Evolutionary conservation across 805 yeast genomes (phyloP).

Genomic region (Sporopachydermia lactativora): DNA sequence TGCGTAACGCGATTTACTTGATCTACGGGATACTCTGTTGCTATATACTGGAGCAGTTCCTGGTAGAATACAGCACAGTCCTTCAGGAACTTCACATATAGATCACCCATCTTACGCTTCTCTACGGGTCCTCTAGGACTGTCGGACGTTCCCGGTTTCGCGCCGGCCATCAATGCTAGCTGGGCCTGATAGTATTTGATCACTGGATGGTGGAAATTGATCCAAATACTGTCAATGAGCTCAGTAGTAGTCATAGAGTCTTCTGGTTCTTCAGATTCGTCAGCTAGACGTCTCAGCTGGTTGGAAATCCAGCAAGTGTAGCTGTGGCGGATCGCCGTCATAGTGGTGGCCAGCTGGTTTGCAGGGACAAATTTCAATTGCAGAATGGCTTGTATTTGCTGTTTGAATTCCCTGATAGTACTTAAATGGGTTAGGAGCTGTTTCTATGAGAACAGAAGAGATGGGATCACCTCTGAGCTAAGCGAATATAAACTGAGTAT

Average conservation of each 20-base stretch:
- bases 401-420: neutral
- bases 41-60: constrained; percentile 25
- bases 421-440: neutral
- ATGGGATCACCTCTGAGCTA: too few species aligned
- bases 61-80: constrained; percentile 34
- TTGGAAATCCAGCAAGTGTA: constrained; percentile 28
- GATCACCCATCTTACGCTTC: constrained; percentile 38
- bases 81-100: constrained; percentile 33
- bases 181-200: constrained; percentile 39
- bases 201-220: constrained; percentile 48
- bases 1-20: constrained; percentile 19
- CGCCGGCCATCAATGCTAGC: constrained; percentile 17
- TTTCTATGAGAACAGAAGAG: too few species aligned
- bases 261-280: neutral
- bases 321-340: constrained; percentile 34
- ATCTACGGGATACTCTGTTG: constrained; percentile 19
- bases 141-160: constrained; percentile 9
- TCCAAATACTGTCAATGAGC: constrained; percentile 42
- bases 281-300: constrained; percentile 16
- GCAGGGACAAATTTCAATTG: constrained; percentile 1
- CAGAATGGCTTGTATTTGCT: constrained; percentile 2
- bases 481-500: too few species aligned
- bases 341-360: constrained; percentile 22
- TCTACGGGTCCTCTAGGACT: constrained; percentile 29
- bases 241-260: constrained; percentile 11